Evolutionary conservation across 129 eudicot genomes (phyloP).

Genomic region (Erigeron canadensis): DNA sequence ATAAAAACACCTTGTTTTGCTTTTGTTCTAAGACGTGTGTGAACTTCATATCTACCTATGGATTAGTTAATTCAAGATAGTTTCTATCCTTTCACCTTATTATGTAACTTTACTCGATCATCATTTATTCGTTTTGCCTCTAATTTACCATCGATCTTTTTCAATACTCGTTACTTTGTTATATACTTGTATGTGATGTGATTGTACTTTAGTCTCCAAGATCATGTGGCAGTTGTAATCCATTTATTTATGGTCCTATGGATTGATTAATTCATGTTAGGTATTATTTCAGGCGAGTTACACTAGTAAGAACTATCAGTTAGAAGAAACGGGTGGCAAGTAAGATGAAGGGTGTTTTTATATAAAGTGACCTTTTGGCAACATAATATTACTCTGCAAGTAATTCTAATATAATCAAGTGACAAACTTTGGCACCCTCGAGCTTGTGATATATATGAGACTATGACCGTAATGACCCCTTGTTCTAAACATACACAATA

Average conservation of each 20-base stretch:
- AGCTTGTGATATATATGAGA: background rate
- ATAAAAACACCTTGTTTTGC: conserved; percentile 8
- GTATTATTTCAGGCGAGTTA: no score
- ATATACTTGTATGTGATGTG: background rate
- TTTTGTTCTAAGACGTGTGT: background rate
- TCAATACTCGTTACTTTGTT: background rate
- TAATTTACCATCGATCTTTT: background rate
- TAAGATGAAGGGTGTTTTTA: no score
- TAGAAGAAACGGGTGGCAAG: no score
- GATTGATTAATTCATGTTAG: no score
- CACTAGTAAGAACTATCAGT: no score
- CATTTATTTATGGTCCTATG: no score
- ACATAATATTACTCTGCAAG: conserved; percentile 8
- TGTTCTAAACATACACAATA: conserved; percentile 15
- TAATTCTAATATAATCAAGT: background rate
- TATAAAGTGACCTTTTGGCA: conserved; percentile 4
- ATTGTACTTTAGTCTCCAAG: background rate
- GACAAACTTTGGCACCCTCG: background rate
- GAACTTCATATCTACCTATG: conserved; percentile 1
- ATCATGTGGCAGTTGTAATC: no score
- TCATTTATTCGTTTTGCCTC: background rate
- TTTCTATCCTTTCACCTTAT: background rate
- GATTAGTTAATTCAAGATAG: background rate
- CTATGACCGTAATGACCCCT: conserved; percentile 5
- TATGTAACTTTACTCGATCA: background rate